Base-by-base conservation (phyloP, 352 stramenopile species). In the Elongisporangium anandrum region DNA sequence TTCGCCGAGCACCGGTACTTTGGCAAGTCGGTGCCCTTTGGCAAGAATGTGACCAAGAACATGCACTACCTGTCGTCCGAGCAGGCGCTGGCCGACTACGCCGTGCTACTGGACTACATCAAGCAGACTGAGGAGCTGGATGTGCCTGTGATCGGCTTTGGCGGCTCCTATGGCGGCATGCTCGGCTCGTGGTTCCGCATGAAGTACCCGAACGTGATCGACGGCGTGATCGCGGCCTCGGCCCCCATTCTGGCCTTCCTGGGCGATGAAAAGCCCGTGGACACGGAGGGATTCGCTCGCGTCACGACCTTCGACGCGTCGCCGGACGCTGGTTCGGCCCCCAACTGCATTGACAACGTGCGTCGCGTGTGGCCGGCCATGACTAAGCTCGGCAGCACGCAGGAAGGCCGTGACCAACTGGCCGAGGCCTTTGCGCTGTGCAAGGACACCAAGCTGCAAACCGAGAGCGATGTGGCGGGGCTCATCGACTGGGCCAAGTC, bases 1-100 rank as follows among this genome's bases (percentile, higher is more conserved):
- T 99, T 98, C 68, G 94, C 91, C 0, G 96, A 99, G 74, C 96
- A 99, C 70, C 88, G 96, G 0, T 99, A 98, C 80, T 98, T 98
- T 75, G 96, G 96, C 59, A 85, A 96, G 67, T 96, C 85, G 53
- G 65, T 97, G 22, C 92, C 92, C 0, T 92, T 92, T 20, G 70
- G 65, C 20, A 79, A 80, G 54, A 74, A 88, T 1, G 67, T 80
- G 34, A 59, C 54, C 12, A 75, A 90, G 56, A 70, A 80, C 56
- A 79, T 88, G 65, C 70, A 85, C 24, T 97, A 91, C 57, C 74
- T 93, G 5, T 92, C 81, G 20, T 81, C 79, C 0, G 79, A 94
- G 23, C 93, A 98, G 65, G 83, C 95, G 23, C 73, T 98, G 13
- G 88, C 81, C 0, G 94, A 98, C 68, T 98, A 96, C 54, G 72